Evolutionary conservation across 768 basidiomycete genomes (phyloP), one percentile per base, ranked within the genome.

Genomic region (Lentinula detonsa): DNA sequence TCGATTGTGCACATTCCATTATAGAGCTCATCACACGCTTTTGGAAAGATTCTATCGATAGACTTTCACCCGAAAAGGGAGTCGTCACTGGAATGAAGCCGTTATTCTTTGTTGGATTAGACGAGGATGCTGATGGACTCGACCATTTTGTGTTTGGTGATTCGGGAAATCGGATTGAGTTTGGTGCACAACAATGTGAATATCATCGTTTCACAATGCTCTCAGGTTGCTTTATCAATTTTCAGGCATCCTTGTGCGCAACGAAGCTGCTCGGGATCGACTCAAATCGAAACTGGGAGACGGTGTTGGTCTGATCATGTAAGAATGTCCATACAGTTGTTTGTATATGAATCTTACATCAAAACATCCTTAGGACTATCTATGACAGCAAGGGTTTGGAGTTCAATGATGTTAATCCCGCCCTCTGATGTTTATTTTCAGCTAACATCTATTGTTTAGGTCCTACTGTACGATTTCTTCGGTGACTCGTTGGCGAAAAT

Each of bases 391-490:
- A 87, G 71, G 86, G 86, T 0, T 70, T 87, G 4, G 86, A 87
- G 65, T 87, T 87, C 68, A 79, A 85, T 63, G 86, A 87, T 65
- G 86, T 85, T 54, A 46, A 71, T 48, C 21, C 23, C 2, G 18
- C 34, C 5, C 11, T n/a, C 35, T 28, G 37, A 18, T 31, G 5
- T 37, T n/a, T 48, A 33, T 46, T 53, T 35, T 23, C 2, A 6
- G 13, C n/a, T 16, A 28, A 58, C 1, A 5, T 11, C 11, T 34
- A 13, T n/a, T 58, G 5, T 46, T 3, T 59, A 90, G 88, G 88
- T 91, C 3, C 74, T 91, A 3, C 66, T 91, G 9, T 90, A 85
- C 65, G 85, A 91, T 63, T 90, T 90, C 70, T 91, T 91, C 64
- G 78, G 82, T 31, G 86, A 88, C 64, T 91, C 90, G 0, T 64